Conservation (phyloP, 768 basidiomycete genomes). For the Leccinum subgranulosum region DNA sequence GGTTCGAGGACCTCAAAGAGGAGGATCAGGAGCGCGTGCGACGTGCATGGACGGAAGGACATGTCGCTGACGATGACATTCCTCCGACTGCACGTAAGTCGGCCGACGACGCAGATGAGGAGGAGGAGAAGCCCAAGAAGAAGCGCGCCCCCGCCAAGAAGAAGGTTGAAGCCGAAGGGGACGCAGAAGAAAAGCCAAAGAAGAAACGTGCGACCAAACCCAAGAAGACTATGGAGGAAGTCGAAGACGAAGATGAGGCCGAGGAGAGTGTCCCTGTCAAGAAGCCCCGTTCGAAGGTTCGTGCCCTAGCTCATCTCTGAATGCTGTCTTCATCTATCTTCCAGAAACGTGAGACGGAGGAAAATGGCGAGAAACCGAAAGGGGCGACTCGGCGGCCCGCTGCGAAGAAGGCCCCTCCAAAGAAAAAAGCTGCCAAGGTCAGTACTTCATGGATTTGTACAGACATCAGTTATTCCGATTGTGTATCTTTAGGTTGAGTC, state of each 20-base stretch:
- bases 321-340: constrained; percentile 12
- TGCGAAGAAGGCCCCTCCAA: constrained; percentile 46
- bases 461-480: background rate
- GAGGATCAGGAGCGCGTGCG: constrained; percentile 71
- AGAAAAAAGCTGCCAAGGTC: constrained; percentile 43
- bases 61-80: constrained; percentile 82
- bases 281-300: constrained; percentile 37
- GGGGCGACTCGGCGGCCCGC: constrained; percentile 41
- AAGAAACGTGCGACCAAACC: constrained; percentile 30
- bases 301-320: constrained; percentile 12
- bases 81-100: constrained; percentile 69
- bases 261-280: constrained; percentile 32
- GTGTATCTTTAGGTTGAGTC: constrained; percentile 26
- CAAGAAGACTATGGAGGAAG: constrained; percentile 34
- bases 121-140: constrained; percentile 55
- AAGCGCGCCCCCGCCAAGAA: constrained; percentile 39
- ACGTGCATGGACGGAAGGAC: constrained; percentile 72
- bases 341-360: constrained; percentile 32
- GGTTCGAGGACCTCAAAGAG: constrained; percentile 67
- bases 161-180: constrained; percentile 31
- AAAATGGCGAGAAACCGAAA: constrained; percentile 45
- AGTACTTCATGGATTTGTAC: background rate
- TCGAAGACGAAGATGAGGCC: constrained; percentile 33
- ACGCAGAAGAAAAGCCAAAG: constrained; percentile 38
- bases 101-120: constrained; percentile 44